Evolutionary conservation across 2,329 filamentous ascomycete genomes (phyloP).

Genomic region (Periglandula ipomoeae): DNA sequence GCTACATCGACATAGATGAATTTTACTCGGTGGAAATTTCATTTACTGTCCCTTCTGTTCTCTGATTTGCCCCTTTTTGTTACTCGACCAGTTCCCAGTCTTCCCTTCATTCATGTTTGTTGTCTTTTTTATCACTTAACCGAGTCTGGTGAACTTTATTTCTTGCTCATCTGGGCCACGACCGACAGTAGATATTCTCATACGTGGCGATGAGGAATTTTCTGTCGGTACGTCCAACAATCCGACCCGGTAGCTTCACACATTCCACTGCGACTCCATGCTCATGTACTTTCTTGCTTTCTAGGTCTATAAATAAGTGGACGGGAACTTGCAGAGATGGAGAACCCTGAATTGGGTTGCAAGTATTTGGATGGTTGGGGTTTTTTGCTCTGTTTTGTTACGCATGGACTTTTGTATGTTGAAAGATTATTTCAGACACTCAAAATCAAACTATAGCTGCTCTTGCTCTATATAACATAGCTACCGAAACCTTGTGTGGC

Average conservation of each 20-base stretch:
- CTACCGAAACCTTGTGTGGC: not conserved
- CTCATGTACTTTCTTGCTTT: conserved; percentile 1
- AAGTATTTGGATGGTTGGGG: conserved; percentile 2
- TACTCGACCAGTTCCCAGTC: conserved; percentile 11
- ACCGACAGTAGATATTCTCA: not conserved
- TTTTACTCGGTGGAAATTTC: conserved; percentile 14
- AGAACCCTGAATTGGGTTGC: not conserved
- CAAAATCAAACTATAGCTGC: conserved; percentile 3
- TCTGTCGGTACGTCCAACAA: not conserved
- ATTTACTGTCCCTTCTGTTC: conserved; percentile 12
- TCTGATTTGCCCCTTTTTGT: conserved; percentile 11
- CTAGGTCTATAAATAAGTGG: not conserved
- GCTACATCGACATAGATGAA: conserved; percentile 20
- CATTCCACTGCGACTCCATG: not conserved
- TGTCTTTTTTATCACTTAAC: conserved; percentile 2
- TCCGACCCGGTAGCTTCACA: not conserved
- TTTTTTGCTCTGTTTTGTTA: not conserved
- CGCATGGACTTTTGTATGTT: conserved; percentile 10
- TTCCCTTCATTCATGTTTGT: conserved; percentile 5
- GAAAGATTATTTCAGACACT: conserved; percentile 1
- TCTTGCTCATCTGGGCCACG: not conserved
- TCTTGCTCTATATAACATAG: not conserved
- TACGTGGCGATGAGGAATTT: not conserved
- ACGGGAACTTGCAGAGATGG: not conserved
- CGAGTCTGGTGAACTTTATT: not conserved